Conservation (phyloP, 78 protist species). For the slime mould (Dictyostelium discoideum) region DNA sequence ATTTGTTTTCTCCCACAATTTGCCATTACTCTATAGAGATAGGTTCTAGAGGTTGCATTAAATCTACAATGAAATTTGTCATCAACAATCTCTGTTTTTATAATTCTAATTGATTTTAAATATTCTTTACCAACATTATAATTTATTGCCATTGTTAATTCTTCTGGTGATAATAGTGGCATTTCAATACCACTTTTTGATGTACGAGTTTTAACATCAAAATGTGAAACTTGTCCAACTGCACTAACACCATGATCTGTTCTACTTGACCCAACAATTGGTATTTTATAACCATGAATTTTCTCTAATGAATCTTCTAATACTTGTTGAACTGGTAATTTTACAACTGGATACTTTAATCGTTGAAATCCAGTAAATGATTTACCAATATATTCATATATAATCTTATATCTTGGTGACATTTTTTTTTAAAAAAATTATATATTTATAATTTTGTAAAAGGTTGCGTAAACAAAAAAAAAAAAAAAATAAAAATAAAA, state of each 20-base stretch:
- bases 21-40: slow-evolving; percentile 23
- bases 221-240: slow-evolving; percentile 40
- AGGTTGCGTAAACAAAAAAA: background rate
- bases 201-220: background rate
- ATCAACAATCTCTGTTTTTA: slow-evolving; percentile 20
- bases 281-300: background rate
- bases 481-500: background rate
- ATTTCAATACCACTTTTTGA: slow-evolving; percentile 11
- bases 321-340: slow-evolving; percentile 45
- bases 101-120: background rate
- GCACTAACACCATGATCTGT: slow-evolving; percentile 71
- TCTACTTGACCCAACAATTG: slow-evolving; percentile 18
- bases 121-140: slow-evolving; percentile 19
- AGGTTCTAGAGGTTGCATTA: slow-evolving; percentile 32
- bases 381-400: slow-evolving; percentile 57
- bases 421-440: background rate
- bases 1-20: background rate
- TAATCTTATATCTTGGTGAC: slow-evolving; percentile 50
- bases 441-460: background rate
- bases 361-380: slow-evolving; percentile 58
- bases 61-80: slow-evolving; percentile 36
- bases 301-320: slow-evolving; percentile 35
- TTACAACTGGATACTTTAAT: background rate
- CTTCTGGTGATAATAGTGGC: slow-evolving; percentile 8
- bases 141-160: slow-evolving; percentile 29